Percentiles rank a stretch among this genome's conserved stretches.
Conservation (phyloP, 139 green algal genomes). For the Haematococcus lacustris region DNA sequence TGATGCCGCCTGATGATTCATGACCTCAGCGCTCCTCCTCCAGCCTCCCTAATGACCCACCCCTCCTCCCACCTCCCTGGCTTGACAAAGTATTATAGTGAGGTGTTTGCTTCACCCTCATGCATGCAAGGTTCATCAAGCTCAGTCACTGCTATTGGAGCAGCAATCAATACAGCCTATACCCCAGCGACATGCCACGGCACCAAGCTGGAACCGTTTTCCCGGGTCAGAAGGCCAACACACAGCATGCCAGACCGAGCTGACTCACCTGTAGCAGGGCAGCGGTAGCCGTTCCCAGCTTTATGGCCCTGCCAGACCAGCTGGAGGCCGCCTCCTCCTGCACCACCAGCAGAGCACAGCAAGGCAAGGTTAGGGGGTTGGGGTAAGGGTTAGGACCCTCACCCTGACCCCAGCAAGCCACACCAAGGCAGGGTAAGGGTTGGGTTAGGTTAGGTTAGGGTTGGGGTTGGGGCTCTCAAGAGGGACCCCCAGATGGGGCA, state of each 20-base stretch:
- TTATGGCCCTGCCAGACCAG: conserved; percentile 48
- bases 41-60: neutral
- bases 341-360: neutral
- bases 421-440: too few species aligned
- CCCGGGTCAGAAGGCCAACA: too few species aligned
- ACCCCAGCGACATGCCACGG: neutral
- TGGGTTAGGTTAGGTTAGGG: too few species aligned
- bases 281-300: conserved; percentile 66
- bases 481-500: conserved; percentile 39
- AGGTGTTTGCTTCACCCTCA: neutral
- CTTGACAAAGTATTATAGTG: too few species aligned
- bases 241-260: too few species aligned
- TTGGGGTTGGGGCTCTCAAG: too few species aligned
- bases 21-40: neutral
- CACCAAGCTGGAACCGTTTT: too few species aligned
- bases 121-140: neutral
- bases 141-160: neutral
- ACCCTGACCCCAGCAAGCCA: neutral
- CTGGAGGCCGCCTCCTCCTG: conserved; percentile 56
- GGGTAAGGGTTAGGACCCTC: neutral
- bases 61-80: too few species aligned
- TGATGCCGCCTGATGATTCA: neutral
- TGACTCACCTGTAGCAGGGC: conserved; percentile 58
- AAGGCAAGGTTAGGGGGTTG: neutral
- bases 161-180: neutral